Conservation (phyloP, 768 basidiomycete genomes). For the Tylopilus felleus region DNA sequence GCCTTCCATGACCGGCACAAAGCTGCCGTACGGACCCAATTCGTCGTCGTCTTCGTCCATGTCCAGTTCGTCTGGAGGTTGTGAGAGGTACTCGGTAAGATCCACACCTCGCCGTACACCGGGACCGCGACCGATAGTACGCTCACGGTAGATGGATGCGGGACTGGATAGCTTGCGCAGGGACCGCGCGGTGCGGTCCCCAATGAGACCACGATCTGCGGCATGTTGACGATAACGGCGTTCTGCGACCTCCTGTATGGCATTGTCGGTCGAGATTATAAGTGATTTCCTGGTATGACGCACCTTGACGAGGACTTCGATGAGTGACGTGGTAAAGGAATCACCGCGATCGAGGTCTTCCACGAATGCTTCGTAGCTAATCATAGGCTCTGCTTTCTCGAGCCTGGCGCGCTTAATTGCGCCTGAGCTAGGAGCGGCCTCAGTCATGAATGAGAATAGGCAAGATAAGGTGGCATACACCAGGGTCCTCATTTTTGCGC, state of each 20-base stretch:
- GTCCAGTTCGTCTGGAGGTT: constrained; percentile 54
- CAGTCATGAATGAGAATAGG: background rate
- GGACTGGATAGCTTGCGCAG: constrained; percentile 55
- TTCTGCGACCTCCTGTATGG: constrained; percentile 68
- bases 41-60: constrained; percentile 70
- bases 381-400: constrained; percentile 60
- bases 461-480: constrained; percentile 50
- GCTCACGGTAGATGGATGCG: constrained; percentile 52
- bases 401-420: constrained; percentile 66
- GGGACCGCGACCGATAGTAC: constrained; percentile 36
- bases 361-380: constrained; percentile 73
- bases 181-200: constrained; percentile 63
- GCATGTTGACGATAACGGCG: constrained; percentile 53
- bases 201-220: constrained; percentile 57
- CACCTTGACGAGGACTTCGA: constrained; percentile 79
- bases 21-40: constrained; percentile 40
- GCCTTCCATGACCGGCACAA: constrained; percentile 44
- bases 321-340: constrained; percentile 70
- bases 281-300: constrained; percentile 16
- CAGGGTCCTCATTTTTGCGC: constrained; percentile 70
- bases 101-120: constrained; percentile 34
- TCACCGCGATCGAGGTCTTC: constrained; percentile 76
- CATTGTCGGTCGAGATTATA: constrained; percentile 1
- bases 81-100: constrained; percentile 50
- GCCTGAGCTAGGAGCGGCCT: constrained; percentile 50